A percentile compares a stretch with the other conserved stretches of the same genome.
Evolutionary conservation across 2,329 filamentous ascomycete genomes (phyloP).

Genomic region (Hypoxylon sp.): DNA sequence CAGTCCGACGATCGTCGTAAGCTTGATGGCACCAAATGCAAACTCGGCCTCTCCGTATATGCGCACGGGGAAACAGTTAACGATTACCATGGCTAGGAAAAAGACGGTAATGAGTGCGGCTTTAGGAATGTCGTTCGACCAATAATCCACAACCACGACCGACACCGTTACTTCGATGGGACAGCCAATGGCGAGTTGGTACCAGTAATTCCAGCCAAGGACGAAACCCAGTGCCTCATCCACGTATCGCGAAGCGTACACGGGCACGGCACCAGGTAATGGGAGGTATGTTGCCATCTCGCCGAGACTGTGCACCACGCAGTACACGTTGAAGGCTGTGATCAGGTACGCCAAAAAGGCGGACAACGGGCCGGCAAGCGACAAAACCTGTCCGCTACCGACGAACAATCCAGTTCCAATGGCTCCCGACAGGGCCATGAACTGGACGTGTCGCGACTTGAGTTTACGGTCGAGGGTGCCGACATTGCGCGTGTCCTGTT

Average conservation of each 20-base stretch:
- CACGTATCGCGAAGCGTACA: constrained; percentile 65
- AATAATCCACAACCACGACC: constrained; percentile 64
- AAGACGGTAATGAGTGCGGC: constrained; percentile 57
- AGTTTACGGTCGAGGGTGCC: constrained; percentile 58
- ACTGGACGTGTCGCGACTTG: constrained; percentile 60
- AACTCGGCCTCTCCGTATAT: constrained; percentile 70
- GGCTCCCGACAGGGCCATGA: constrained; percentile 60
- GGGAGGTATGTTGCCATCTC: constrained; percentile 75
- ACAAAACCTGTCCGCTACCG: constrained; percentile 61
- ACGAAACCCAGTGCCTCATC: constrained; percentile 64
- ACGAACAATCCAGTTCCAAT: constrained; percentile 63
- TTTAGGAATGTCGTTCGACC: constrained; percentile 52
- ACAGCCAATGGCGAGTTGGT: constrained; percentile 65
- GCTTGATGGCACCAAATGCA: constrained; percentile 64
- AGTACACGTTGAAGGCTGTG: constrained; percentile 64
- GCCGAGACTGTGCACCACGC: constrained; percentile 65
- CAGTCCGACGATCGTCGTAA: constrained; percentile 64
- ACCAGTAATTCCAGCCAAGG: constrained; percentile 68
- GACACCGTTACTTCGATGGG: constrained; percentile 63
- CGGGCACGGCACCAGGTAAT: constrained; percentile 66
- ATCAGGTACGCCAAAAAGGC: constrained; percentile 60
- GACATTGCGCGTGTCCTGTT: constrained; percentile 53
- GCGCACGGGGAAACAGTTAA: constrained; percentile 59
- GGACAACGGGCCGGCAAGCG: constrained; percentile 60
- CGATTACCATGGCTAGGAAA: constrained; percentile 56